Conservation (phyloP, 2,329 filamentous ascomycete species). For the Corynespora cassiicola region DNA sequence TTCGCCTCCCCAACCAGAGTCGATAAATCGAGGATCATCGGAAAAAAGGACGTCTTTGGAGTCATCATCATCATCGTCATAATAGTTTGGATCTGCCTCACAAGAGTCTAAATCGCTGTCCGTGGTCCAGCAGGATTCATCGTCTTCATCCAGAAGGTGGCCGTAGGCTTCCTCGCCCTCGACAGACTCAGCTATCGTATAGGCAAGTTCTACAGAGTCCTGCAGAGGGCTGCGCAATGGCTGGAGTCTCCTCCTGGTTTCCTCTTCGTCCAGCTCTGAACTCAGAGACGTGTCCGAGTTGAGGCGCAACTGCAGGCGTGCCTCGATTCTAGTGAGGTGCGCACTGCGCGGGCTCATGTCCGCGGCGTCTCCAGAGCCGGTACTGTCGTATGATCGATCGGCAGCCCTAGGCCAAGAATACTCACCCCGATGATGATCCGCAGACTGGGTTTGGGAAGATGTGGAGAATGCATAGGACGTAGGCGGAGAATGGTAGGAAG, state of each 20-base stretch:
- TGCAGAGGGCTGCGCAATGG: slow-evolving; percentile 50
- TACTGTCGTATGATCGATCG: slow-evolving; percentile 9
- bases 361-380: slow-evolving; percentile 3
- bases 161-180: slow-evolving; percentile 6
- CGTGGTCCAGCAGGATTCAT: slow-evolving; percentile 43
- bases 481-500: slow-evolving; percentile 40
- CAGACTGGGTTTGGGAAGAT: slow-evolving; percentile 32
- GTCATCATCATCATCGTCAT: slow-evolving; percentile 62
- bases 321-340: slow-evolving; percentile 24
- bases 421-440: slow-evolving; percentile 60
- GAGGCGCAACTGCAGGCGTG: slow-evolving; percentile 29
- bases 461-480: slow-evolving; percentile 43
- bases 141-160: slow-evolving; percentile 15
- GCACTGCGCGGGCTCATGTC: slow-evolving; percentile 28
- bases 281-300: slow-evolving; percentile 39
- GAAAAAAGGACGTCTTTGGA: slow-evolving; percentile 63
- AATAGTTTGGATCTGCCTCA: slow-evolving; percentile 38
- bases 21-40: slow-evolving; percentile 68
- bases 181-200: slow-evolving; percentile 9
- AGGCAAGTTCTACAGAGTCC: slow-evolving; percentile 17
- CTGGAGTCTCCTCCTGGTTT: slow-evolving; percentile 48
- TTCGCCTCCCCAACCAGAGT: slow-evolving; percentile 76
- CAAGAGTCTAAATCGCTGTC: slow-evolving; percentile 47
- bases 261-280: slow-evolving; percentile 40
- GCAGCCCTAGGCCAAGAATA: slow-evolving; percentile 45